Conservation (phyloP, 306 rosid species). For the Quercus ilex region DNA sequence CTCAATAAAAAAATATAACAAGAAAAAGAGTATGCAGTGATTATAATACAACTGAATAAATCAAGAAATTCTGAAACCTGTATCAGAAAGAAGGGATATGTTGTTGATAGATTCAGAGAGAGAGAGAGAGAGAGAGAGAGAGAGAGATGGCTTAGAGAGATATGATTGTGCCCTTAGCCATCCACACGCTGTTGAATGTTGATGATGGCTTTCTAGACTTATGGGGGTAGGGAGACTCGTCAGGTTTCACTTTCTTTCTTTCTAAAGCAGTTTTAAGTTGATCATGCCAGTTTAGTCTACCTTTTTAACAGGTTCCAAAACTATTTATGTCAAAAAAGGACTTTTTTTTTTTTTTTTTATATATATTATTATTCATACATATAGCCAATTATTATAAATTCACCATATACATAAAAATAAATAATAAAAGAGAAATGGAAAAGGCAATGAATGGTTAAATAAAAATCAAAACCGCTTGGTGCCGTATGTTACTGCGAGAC, state of each 20-base stretch:
- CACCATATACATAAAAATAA: no score
- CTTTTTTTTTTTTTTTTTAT: background rate
- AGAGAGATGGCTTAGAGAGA: background rate
- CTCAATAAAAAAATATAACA: no score
- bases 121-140: constrained; percentile 1
- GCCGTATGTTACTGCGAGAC: background rate
- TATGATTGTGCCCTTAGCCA: background rate
- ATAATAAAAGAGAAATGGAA: no score
- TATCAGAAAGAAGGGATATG: background rate
- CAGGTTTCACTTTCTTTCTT: background rate
- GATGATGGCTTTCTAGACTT: background rate
- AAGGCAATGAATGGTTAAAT: no score
- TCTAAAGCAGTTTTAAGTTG: background rate
- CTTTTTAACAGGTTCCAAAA: background rate
- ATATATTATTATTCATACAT: background rate
- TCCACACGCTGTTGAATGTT: background rate
- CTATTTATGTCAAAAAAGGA: background rate
- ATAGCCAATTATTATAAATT: no score
- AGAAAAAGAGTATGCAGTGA: background rate
- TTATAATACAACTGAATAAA: background rate
- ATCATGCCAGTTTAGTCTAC: background rate
- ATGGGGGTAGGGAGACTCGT: background rate
- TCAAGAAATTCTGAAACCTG: constrained; percentile 2
- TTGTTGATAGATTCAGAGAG: background rate
- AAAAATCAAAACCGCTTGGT: constrained; percentile 10